Base-by-base conservation (phyloP, 305 asterid genomes). In the Stenogyne calaminthoides region DNA sequence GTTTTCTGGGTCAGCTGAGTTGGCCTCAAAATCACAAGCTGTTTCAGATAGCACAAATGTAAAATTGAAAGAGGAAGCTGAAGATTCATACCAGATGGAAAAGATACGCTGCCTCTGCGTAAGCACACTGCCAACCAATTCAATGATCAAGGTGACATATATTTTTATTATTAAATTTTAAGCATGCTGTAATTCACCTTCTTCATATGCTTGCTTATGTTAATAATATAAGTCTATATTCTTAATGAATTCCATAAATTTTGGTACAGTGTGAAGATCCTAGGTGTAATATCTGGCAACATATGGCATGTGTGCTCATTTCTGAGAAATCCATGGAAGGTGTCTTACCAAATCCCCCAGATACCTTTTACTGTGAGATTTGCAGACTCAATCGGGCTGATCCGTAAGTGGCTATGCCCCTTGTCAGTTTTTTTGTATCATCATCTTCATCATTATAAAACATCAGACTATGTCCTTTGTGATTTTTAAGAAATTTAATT, bases 351-450 rank as follows among this genome's bases (percentile, higher is more conserved):
- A 71, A 74, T 71, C 89, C 89, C 6, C 97, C 98, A 2, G 94
- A 86, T 62, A 75, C 70, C 42, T 95, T 95, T 85, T 91, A 84
- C 85, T 95, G 99, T 84, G 97, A 93, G 81, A 78, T 88, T 64
- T 95, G 99, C 80, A 89, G 99, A 80, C 82, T 95, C 75, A 84
- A 56, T 72, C 92, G 94, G 14, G 97, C 99, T 76, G 99, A 95
- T 68, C 99, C 99, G 99, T 95, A 87, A 89, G 99, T 89, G 72
- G 63, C 75, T 34, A 47, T 56, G 69, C 74, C 73, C 72, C 54
- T 27, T 25, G 15, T 75, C 65, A 69, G 16, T 67, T 63, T 67
- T 37, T 60, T 51, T 55, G 64, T 74, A 27, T 36, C 69, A 64
- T 78, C 66, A 22, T 64, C 19, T 56, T 32, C 36, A 32, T 32